Conservation (phyloP, 306 rosid genomes). For the Spatholobus suberectus region DNA sequence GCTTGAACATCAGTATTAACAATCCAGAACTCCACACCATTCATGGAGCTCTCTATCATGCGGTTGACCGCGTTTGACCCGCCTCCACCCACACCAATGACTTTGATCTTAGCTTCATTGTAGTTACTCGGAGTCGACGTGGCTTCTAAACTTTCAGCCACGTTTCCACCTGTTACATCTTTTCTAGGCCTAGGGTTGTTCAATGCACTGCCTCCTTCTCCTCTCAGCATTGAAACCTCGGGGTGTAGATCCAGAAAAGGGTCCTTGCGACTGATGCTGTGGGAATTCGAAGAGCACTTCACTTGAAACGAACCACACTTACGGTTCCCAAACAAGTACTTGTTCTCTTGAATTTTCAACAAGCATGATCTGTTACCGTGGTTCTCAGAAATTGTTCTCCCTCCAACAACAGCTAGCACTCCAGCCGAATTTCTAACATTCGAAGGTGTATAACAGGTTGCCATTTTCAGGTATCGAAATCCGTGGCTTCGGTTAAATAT, state of each 20-base stretch:
- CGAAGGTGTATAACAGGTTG: constrained; percentile 63
- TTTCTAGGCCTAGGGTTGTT: constrained; percentile 66
- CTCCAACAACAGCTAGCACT: constrained; percentile 60
- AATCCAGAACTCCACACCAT: constrained; percentile 96
- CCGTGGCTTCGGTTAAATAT: constrained; percentile 8
- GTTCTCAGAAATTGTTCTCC: constrained; percentile 57
- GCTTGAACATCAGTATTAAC: constrained; percentile 96
- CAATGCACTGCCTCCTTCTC: constrained; percentile 62
- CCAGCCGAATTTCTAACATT: constrained; percentile 68
- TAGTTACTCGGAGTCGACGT: constrained; percentile 54
- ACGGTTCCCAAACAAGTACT: constrained; percentile 49
- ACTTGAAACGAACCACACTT: constrained; percentile 57
- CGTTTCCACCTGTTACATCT: constrained; percentile 59
- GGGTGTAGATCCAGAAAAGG: constrained; percentile 96
- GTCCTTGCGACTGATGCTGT: constrained; percentile 65
- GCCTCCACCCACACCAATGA: constrained; percentile 96
- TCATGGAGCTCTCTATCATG: constrained; percentile 98
- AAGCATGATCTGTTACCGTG: constrained; percentile 47
- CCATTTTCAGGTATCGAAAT: constrained; percentile 57
- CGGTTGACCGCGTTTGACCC: constrained; percentile 98
- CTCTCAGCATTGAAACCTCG: constrained; percentile 92
- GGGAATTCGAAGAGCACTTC: constrained; percentile 68
- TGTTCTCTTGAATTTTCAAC: constrained; percentile 51
- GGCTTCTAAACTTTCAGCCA: constrained; percentile 63
- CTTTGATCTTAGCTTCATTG: constrained; percentile 85